Evolutionary conservation across 1,284 basidiomycete genomes (phyloP).

Genomic region (Hypsizygus ulmarius): DNA sequence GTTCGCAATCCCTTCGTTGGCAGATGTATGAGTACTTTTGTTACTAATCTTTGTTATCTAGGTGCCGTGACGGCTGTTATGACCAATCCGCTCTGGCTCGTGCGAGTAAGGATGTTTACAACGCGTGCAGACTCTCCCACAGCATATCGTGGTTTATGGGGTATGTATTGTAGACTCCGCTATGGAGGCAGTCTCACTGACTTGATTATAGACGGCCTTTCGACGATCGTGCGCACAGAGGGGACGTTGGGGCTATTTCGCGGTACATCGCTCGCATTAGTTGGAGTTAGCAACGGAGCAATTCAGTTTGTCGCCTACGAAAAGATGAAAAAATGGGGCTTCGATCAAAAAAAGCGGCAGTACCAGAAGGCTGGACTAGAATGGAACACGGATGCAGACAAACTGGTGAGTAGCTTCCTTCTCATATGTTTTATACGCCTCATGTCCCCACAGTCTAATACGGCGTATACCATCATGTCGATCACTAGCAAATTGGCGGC

Average conservation of each 20-base stretch:
- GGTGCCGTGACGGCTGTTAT: conserved; percentile 91
- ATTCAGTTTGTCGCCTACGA: conserved; percentile 98
- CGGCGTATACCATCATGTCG: conserved; percentile 90
- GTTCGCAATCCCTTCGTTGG: conserved; percentile 54
- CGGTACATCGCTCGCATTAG: conserved; percentile 85
- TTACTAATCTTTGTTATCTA: conserved; percentile 31
- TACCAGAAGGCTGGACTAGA: conserved; percentile 56
- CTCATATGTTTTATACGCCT: neutral
- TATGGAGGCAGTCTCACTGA: conserved; percentile 3
- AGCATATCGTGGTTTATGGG: conserved; percentile 77
- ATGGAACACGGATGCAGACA: conserved; percentile 76
- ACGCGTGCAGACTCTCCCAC: conserved; percentile 61
- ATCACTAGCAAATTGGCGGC: conserved; percentile 89
- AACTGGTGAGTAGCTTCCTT: conserved; percentile 60
- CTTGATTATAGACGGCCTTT: conserved; percentile 67
- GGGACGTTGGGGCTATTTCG: conserved; percentile 83
- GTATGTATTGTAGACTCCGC: conserved; percentile 45
- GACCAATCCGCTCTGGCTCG: conserved; percentile 98
- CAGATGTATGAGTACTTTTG: conserved; percentile 8
- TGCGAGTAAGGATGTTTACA: conserved; percentile 97
- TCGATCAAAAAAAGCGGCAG: conserved; percentile 68
- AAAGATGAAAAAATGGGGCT: conserved; percentile 89
- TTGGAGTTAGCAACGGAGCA: conserved; percentile 95
- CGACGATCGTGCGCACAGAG: conserved; percentile 67
- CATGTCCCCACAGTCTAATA: conserved; percentile 67